Evolutionary conservation across 371 early-diverging fungal genomes (phyloP), one percentile per base, ranked within the genome.

Genomic region (Mucor velutinosus): DNA sequence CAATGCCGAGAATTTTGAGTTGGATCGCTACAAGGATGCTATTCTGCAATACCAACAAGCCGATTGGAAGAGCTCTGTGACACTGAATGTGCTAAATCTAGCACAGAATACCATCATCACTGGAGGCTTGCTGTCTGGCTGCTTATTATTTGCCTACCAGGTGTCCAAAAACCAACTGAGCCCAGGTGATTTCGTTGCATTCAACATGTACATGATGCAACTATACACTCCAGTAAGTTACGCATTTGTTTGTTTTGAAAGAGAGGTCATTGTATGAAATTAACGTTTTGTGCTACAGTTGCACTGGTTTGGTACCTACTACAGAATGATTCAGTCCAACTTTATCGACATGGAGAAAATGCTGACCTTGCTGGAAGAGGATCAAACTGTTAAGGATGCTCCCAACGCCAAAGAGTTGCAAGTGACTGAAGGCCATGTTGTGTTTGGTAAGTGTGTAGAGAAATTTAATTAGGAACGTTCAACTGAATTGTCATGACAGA

Each of bases 271-370:
- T 53, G 14, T 27, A 11, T 10, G 0, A 12, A 23, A 15, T 53
- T 25, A 15, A 27, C 23, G 14, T 23, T 53, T 11, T 27, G 53
- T 53, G 27, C 15, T 53, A 25, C 8, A 53, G 53, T 60, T 73
- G 15, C 76, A 75, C 62, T 78, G 60, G 60, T 74, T 74, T 64
- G 89, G 80, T 72, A 87, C 68, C n/a, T 77, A 85, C 80, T 76
- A 81, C 62, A 71, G 87, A 25, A 82, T 86, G 75, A 88, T 91
- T 45, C 86, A 92, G 65, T 81, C 89, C 78, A 94, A 94, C 84
- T 95, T 95, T 76, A 87, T 95, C 41, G 96, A 95, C 66, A 95
- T 95, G 96, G 97, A 97, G 67, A 94, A 93, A 73, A 93, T 97
- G 91, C 77, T 96, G 49, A 92, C 90, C 35, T 76, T 96, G 23